Evolutionary conservation across 2,329 filamentous ascomycete species (phyloP).

Genomic region (Gliomastix tumulicola): DNA sequence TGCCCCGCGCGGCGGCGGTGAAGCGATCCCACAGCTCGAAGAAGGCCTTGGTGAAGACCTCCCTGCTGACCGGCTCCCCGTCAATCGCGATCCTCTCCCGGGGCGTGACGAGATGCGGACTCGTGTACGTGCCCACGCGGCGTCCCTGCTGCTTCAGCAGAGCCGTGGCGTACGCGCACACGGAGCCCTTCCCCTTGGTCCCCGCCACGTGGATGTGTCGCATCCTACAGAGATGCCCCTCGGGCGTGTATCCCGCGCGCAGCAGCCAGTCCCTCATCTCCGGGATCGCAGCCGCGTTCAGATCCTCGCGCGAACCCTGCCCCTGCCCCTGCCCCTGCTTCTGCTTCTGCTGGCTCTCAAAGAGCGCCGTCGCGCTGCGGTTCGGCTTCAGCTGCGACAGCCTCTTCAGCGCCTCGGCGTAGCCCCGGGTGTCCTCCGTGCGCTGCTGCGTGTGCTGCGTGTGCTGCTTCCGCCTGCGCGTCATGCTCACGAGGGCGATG

Average conservation of each 20-base stretch:
- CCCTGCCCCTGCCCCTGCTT: constrained; percentile 30
- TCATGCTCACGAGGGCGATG: no score
- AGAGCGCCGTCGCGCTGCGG: constrained; percentile 52
- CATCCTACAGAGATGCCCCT: constrained; percentile 33
- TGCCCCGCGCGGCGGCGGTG: constrained; percentile 25
- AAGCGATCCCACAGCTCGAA: constrained; percentile 74
- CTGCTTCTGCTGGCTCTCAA: constrained; percentile 19
- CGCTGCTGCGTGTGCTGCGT: not conserved
- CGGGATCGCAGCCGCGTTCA: constrained; percentile 70
- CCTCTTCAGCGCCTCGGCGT: constrained; percentile 63
- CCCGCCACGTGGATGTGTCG: constrained; percentile 76
- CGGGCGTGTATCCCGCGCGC: constrained; percentile 63
- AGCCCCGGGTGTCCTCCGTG: constrained; percentile 23
- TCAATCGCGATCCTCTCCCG: constrained; percentile 81
- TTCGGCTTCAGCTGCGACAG: constrained; percentile 78
- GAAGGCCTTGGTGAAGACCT: constrained; percentile 68
- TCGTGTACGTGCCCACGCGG: constrained; percentile 71
- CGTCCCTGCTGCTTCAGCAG: constrained; percentile 50
- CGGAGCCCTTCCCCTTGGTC: constrained; percentile 91
- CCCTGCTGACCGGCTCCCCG: constrained; percentile 60
- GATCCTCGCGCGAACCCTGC: constrained; percentile 29
- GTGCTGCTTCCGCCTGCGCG: no score
- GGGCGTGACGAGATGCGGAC: constrained; percentile 76
- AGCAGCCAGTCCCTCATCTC: constrained; percentile 76
- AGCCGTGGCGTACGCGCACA: constrained; percentile 74